Percentiles rank a stretch among this genome's conserved stretches.
Conservation (phyloP, 106 monocot genomes). For the Apostasia shenzhenica region DNA sequence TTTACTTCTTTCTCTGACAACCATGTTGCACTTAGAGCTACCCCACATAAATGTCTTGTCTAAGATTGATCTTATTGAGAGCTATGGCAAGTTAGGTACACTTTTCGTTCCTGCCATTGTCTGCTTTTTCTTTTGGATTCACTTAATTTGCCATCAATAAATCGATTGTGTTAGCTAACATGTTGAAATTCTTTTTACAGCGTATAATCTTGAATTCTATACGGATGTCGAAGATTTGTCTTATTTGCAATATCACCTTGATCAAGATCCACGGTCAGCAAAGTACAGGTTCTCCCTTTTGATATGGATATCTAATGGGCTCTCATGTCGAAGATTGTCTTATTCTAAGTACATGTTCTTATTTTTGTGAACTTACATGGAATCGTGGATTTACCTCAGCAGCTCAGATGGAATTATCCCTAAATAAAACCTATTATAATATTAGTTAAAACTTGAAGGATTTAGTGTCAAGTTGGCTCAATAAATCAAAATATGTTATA, state of each 20-base stretch:
- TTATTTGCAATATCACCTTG: constrained; percentile 83
- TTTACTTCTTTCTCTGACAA: constrained; percentile 76
- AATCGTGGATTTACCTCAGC: neutral
- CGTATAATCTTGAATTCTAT: constrained; percentile 88
- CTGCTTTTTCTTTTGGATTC: neutral
- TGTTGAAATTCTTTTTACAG: constrained; percentile 31
- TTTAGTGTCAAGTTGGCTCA: no score
- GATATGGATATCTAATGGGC: no score
- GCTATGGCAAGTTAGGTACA: constrained; percentile 85
- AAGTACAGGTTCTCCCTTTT: constrained; percentile 64
- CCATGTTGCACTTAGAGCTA: constrained; percentile 92
- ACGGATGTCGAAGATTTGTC: constrained; percentile 96
- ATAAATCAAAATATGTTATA: no score
- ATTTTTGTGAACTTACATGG: no score
- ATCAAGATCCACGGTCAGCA: constrained; percentile 89
- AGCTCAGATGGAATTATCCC: no score
- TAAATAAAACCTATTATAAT: no score
- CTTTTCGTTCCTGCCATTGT: neutral
- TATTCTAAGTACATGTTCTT: no score
- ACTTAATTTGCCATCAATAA: neutral
- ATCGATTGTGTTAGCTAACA: neutral
- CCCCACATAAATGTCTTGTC: constrained; percentile 96
- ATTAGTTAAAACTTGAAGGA: no score
- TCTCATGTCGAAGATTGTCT: no score
- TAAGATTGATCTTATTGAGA: constrained; percentile 96